Conservation (phyloP, 495 filamentous ascomycete species). For the Hypoxylon fuscum region DNA sequence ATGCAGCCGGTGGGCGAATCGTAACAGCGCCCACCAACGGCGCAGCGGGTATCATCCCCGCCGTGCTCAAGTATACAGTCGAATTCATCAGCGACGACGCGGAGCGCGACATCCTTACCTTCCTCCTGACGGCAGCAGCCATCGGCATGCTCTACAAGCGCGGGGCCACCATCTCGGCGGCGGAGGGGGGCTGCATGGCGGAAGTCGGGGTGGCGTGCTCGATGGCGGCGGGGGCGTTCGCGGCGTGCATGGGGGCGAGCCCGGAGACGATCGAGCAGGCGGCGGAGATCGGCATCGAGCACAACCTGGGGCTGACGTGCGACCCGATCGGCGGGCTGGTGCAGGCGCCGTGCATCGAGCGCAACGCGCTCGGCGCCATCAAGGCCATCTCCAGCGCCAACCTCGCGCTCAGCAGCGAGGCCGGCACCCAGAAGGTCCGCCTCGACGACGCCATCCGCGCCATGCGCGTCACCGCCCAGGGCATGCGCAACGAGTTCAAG, state of each 20-base stretch:
- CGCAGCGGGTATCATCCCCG: conserved; percentile 48
- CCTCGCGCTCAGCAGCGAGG: conserved; percentile 45
- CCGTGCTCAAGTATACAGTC: conserved; percentile 47
- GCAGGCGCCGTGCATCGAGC: conserved; percentile 49
- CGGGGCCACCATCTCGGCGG: conserved; percentile 48
- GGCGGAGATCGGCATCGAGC: conserved; percentile 50
- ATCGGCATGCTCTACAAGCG: conserved; percentile 52
- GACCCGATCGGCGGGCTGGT: conserved; percentile 48
- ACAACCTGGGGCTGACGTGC: conserved; percentile 48
- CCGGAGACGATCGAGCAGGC: conserved; percentile 50
- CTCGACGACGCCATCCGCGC: conserved; percentile 50
- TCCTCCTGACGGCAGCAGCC: conserved; percentile 46
- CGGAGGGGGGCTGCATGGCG: conserved; percentile 51
- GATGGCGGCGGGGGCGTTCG: conserved; percentile 49
- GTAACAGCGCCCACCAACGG: conserved; percentile 51
- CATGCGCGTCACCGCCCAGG: conserved; percentile 47
- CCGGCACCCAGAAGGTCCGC: conserved; percentile 45
- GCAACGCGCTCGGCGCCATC: conserved; percentile 48
- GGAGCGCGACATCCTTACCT: conserved; percentile 47
- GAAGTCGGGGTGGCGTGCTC: conserved; percentile 52
- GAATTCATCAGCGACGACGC: conserved; percentile 50
- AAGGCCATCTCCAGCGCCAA: conserved; percentile 51
- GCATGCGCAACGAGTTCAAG: conserved; percentile 51
- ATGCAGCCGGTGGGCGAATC: conserved; percentile 48
- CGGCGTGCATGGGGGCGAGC: conserved; percentile 48